phyloP scores from a whole-genome alignment of 2,329 filamentous ascomycete genomes.

The Diaporthe vaccinii region DNA sequence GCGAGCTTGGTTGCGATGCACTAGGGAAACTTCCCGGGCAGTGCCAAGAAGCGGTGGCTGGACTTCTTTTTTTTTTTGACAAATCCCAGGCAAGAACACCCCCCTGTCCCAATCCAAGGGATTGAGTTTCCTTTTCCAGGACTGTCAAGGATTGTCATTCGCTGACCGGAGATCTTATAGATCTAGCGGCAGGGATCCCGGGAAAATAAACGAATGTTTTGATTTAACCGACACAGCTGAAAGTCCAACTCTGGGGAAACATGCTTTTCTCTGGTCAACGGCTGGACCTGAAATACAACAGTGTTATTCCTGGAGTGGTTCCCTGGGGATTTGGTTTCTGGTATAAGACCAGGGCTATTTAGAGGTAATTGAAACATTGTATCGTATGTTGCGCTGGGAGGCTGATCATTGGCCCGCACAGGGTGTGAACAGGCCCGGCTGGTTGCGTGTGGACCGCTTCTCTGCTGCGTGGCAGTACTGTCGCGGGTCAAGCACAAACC shows the following conservation, averaged over 20 bases:
- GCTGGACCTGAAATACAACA: not conserved
- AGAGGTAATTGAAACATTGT: not conserved
- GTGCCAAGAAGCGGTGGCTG: conserved; percentile 28
- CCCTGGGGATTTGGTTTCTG: not conserved
- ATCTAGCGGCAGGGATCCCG: conserved; percentile 25
- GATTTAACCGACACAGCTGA: conserved; percentile 27
- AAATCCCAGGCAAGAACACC: not conserved
- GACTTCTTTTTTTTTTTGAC: not conserved
- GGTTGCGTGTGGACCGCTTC: not conserved
- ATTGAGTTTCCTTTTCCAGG: conserved; percentile 27
- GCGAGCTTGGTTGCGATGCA: not conserved
- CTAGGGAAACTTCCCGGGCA: not conserved
- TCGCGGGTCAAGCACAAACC: not conserved
- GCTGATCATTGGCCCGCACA: not conserved
- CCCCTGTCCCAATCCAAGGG: conserved; percentile 11
- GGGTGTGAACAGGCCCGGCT: not conserved
- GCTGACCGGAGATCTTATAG: conserved; percentile 21
- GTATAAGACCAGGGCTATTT: not conserved
- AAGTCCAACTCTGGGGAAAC: conserved; percentile 17
- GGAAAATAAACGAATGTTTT: conserved; percentile 11
- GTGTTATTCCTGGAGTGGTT: not conserved
- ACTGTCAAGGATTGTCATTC: conserved; percentile 25
- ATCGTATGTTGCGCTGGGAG: not conserved
- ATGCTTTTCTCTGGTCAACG: conserved; percentile 24
- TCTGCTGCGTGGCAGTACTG: not conserved